Conservation (phyloP, 257 asterid genomes). For the Solanum lycopersicoides region DNA sequence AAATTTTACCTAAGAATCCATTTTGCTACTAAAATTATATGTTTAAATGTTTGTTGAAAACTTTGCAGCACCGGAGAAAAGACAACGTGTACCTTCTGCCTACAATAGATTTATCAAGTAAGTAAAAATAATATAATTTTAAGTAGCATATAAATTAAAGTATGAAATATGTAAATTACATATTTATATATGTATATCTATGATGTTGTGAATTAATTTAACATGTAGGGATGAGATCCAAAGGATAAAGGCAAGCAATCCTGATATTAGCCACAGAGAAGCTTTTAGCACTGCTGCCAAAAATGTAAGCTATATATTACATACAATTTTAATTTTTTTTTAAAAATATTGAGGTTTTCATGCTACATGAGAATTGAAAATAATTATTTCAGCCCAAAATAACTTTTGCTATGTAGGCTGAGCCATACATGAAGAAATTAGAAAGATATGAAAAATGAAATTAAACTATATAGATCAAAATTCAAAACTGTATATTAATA, state of each 20-base stretch:
- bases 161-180: background rate
- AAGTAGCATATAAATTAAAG: background rate
- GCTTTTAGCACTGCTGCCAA: constrained; percentile 96
- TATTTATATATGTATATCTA: background rate
- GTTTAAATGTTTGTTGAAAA: background rate
- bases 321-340: background rate
- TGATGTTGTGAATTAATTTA: background rate
- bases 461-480: background rate
- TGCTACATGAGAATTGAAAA: background rate
- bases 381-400: background rate
- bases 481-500: background rate
- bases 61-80: constrained; percentile 72
- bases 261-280: constrained; percentile 89
- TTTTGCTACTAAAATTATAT: background rate
- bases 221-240: constrained; percentile 81
- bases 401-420: background rate
- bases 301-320: constrained; percentile 41
- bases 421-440: background rate
- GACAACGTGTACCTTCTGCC: constrained; percentile 89
- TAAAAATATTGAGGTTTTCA: too few species aligned
- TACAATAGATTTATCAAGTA: constrained; percentile 90
- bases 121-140: constrained; percentile 6
- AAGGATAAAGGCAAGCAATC: constrained; percentile 89
- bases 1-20: background rate
- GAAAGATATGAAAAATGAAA: background rate